Evolutionary conservation across 768 basidiomycete species (phyloP).

Genomic region (Chalciporus pseudorubinellus): DNA sequence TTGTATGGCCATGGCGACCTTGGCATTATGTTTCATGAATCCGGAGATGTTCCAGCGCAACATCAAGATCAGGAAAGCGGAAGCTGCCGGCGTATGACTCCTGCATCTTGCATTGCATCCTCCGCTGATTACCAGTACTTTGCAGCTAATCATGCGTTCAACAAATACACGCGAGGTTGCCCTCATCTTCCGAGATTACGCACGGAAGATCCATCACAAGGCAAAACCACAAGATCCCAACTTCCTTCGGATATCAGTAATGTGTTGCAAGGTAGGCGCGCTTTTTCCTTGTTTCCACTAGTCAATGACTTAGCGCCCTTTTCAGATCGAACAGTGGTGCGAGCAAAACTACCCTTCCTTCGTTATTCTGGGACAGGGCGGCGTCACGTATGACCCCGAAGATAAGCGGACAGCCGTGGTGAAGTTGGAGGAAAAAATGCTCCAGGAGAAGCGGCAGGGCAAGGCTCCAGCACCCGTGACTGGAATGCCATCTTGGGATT

Average conservation of each 20-base stretch:
- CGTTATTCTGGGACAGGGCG: conserved; percentile 39
- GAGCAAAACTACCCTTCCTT: conserved; percentile 95
- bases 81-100: conserved; percentile 70
- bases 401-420: conserved; percentile 61
- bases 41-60: conserved; percentile 78
- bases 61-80: conserved; percentile 93
- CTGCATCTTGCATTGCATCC: not conserved
- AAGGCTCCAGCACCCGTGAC: conserved; percentile 3
- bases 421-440: conserved; percentile 42
- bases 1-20: conserved; percentile 93
- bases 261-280: conserved; percentile 73
- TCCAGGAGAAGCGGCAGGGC: conserved; percentile 26
- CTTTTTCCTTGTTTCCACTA: not conserved
- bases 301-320: conserved; percentile 10
- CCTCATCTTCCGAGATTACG: conserved; percentile 80
- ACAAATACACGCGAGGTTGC: conserved; percentile 92
- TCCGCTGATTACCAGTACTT: not conserved
- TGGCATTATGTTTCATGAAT: conserved; percentile 94
- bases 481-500: conserved; percentile 28
- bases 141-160: conserved; percentile 85
- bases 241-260: conserved; percentile 77
- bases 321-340: conserved; percentile 88
- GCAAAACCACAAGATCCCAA: conserved; percentile 80
- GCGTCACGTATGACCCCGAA: conserved; percentile 39
- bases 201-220: conserved; percentile 79